Percentiles rank a stretch among this genome's conserved stretches.
phyloP scores from a whole-genome alignment of 148 eudicot species.

The Selenicereus undatus region DNA sequence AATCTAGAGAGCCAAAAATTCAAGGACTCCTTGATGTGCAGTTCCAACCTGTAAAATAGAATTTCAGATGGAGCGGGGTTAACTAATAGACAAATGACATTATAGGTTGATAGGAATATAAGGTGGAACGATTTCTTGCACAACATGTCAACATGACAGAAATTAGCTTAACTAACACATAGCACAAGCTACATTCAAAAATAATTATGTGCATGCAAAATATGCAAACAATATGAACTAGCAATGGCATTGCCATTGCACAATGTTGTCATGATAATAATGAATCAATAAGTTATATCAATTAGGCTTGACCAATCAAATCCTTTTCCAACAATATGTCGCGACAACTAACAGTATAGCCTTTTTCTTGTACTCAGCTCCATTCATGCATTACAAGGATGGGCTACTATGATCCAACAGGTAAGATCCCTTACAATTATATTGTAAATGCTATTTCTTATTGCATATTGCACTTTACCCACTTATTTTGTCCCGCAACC shows the following conservation, averaged over 20 bases:
- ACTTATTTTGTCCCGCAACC: too few relatives aligned
- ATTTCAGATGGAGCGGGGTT: slow-evolving; percentile 1
- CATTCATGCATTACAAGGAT: too few relatives aligned
- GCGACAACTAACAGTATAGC: too few relatives aligned
- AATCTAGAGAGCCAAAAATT: slow-evolving; percentile 29
- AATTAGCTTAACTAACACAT: neutral
- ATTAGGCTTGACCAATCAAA: neutral
- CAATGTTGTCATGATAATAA: too few relatives aligned
- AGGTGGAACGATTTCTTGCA: neutral
- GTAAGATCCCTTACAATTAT: too few relatives aligned
- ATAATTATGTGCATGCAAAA: neutral
- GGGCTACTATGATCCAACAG: too few relatives aligned
- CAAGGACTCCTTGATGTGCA: slow-evolving; percentile 32
- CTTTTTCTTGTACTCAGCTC: too few relatives aligned
- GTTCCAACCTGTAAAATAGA: slow-evolving; percentile 44
- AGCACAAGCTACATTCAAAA: neutral
- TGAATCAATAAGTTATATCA: neutral
- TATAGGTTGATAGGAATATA: neutral
- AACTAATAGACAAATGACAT: neutral
- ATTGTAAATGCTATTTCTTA: too few relatives aligned
- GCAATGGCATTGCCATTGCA: too few relatives aligned
- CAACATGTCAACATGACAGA: neutral
- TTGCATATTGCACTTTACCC: too few relatives aligned
- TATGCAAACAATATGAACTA: too few relatives aligned
- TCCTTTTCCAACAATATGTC: too few relatives aligned